Evolutionary conservation across 2,329 filamentous ascomycete species (phyloP), one percentile per base, ranked within the genome.

Genomic region (Tolypocladium amazonense): DNA sequence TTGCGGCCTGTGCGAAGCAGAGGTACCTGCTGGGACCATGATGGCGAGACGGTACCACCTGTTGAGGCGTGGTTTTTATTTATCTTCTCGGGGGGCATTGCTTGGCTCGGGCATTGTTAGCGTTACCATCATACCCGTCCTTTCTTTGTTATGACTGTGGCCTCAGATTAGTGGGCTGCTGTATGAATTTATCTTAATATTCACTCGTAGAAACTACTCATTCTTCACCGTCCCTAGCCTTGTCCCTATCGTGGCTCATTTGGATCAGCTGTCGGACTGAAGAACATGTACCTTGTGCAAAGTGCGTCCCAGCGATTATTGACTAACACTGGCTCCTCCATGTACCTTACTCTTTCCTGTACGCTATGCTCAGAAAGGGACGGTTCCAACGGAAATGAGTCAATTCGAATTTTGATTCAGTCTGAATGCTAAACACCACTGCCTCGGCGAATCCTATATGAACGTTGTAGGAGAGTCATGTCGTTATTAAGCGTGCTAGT

Each of bases 121-220:
- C 71, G 71, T 73, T 73, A 73, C 70, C 70, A 73, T 67, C 67
- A 70, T 69, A 65, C 63, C 63, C 66, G 64, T 64, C 63, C 64
- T 64, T 62, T 64, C 62, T 64, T 65, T 61, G 54, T 62, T 12
- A 57, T 60, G 62, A 18, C 27, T 14, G 35, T 33, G 30, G 30
- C 30, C 9, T 20, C 30, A n/a, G n/a, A n/a, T 30, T 23, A 14
- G 2, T 7, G 30, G 9, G 30, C 30, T 25, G 12, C 39, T 35
- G 37, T 27, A 41, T 39, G 37, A 43, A 52, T 33, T 54, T 15
- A 8, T 7, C 35, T 20, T 23, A 35, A 54, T 37, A 54, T 33
- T 33, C 30, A 54, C 30, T 37, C 30, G 9, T 7, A 35, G 35
- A 37, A 37, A 35, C 35, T 8, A 37, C 7, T 35, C 4, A 11